Evolutionary conservation across 2,329 filamentous ascomycete genomes (phyloP), one percentile per base, ranked within the genome.

Genomic region (Cladorrhinum sp.): DNA sequence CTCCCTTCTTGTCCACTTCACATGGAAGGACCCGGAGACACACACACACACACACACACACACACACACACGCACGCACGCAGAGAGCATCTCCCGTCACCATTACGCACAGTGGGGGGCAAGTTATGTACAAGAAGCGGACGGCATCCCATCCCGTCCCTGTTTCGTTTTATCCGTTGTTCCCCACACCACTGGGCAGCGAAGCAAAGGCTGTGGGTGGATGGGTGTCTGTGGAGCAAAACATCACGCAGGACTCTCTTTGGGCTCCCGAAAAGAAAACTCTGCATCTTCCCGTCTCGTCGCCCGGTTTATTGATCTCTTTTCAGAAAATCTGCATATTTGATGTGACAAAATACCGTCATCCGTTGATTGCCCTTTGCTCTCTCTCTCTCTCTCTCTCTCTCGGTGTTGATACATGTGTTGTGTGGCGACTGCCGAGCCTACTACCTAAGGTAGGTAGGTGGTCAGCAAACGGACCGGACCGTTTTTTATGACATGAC

Each of bases 201-300:
- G n/a, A n/a, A n/a, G n/a, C n/a, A n/a, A n/a, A n/a, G n/a, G n/a
- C n/a, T 59, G 21, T 58, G 10, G 26, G 26, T 30, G 10, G 26
- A 30, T 30, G 10, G 26, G 26, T 30, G 26, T 4, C 26, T 30
- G 58, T 58, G 50, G 56, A 33, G 60, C 51, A 59, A 55, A 55
- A 57, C 59, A 57, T 59, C 50, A 60, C 65, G 64, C 62, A 64
- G 59, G 51, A 59, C 57, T 57, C 39, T 39, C 4, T 28, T 9
- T 28, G 6, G 20, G n/a, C 54, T 50, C 46, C 61, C 42, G 59
- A 55, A 21, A 54, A 49, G 28, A 24, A 49, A n/a, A n/a, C n/a
- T n/a, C n/a, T 61, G 60, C 61, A 53, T 57, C 54, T 59, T 62
- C 52, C 60, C 55, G 63, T 61, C 14, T 64, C 57, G 42, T 39